A percentile compares a stretch with the other conserved stretches of the same genome.
These are phyloP conservation scores for Salix brachista DNA, from an alignment of 345 rosid species.

Conservation along the genomic window DNA sequence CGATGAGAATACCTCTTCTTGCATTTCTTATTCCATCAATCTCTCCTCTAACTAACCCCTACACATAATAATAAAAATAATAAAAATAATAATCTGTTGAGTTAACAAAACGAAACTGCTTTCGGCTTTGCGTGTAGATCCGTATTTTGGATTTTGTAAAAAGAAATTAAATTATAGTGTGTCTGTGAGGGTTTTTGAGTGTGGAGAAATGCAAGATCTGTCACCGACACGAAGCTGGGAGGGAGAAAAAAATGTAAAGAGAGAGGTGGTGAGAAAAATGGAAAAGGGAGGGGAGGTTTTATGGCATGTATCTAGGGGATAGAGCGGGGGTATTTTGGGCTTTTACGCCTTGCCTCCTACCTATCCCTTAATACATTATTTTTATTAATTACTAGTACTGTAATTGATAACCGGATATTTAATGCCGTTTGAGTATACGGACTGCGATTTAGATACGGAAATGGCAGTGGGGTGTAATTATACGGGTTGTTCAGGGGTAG, in stretches of 20 bases:
- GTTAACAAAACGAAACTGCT: neutral
- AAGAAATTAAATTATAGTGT: neutral
- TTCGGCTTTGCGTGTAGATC: neutral
- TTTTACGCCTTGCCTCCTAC: neutral
- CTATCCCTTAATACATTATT: neutral
- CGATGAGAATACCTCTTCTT: neutral
- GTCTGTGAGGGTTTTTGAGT: conserved; percentile 8
- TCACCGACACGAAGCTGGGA: conserved; percentile 28
- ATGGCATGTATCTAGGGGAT: conserved; percentile 40
- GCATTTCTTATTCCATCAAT: neutral
- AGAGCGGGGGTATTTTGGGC: neutral
- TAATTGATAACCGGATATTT: neutral
- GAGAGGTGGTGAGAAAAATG: conserved; percentile 11
- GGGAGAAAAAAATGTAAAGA: neutral
- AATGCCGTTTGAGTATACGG: neutral
- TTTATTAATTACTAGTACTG: neutral
- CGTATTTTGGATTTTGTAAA: neutral
- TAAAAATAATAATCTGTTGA: neutral
- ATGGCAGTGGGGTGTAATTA: neutral
- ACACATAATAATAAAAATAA: neutral
- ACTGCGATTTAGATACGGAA: neutral
- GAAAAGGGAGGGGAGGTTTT: conserved; percentile 8
- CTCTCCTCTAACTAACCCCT: neutral
- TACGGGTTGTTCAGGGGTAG: neutral
- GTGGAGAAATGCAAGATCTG: conserved; percentile 42